These are phyloP conservation scores for Pseudogymnoascus sp. DNA, from an alignment of 2,329 filamentous ascomycete species.

Conservation along the genomic window DNA sequence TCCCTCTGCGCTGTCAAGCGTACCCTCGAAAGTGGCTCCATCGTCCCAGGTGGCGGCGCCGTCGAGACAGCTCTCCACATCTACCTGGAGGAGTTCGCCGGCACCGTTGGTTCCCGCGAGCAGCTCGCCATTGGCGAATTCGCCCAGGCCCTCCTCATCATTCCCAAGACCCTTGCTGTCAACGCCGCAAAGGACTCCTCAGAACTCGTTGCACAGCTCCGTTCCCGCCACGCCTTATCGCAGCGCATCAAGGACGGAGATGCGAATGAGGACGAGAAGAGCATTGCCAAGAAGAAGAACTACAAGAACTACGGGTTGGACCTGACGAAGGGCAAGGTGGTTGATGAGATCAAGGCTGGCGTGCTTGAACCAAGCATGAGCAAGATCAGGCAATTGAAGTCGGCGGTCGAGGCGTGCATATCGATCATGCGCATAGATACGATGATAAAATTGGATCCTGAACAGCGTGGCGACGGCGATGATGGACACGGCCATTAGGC, in stretches of 20 bases:
- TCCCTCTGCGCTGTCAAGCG: slow-evolving; percentile 95
- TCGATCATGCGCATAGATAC: slow-evolving; percentile 99
- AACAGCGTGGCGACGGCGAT: slow-evolving; percentile 66
- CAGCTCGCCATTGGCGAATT: slow-evolving; percentile 98
- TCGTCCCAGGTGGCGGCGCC: slow-evolving; percentile 92
- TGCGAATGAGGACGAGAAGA: slow-evolving; percentile 79
- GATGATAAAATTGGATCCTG: slow-evolving; percentile 93
- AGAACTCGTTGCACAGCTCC: slow-evolving; percentile 90
- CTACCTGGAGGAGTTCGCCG: slow-evolving; percentile 97
- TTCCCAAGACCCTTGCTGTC: slow-evolving; percentile 93
- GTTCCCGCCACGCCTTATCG: slow-evolving; percentile 86
- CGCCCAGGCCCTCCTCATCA: slow-evolving; percentile 84
- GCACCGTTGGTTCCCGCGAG: slow-evolving; percentile 92
- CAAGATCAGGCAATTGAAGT: slow-evolving; percentile 97
- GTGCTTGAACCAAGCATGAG: slow-evolving; percentile 96
- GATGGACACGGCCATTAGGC: slow-evolving; percentile 78
- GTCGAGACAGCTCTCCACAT: slow-evolving; percentile 99
- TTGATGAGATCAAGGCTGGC: slow-evolving; percentile 89
- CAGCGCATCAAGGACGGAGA: slow-evolving; percentile 88
- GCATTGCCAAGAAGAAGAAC: slow-evolving; percentile 84
- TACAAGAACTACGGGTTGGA: slow-evolving; percentile 99
- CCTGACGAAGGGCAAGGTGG: slow-evolving; percentile 79
- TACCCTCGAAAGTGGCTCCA: slow-evolving; percentile 91
- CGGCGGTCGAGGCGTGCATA: slow-evolving; percentile 95
- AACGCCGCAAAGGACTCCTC: slow-evolving; percentile 96